These are phyloP conservation scores for Fusarium armeniacum DNA, from an alignment of 2,329 filamentous ascomycete genomes.

Conservation along the genomic window DNA sequence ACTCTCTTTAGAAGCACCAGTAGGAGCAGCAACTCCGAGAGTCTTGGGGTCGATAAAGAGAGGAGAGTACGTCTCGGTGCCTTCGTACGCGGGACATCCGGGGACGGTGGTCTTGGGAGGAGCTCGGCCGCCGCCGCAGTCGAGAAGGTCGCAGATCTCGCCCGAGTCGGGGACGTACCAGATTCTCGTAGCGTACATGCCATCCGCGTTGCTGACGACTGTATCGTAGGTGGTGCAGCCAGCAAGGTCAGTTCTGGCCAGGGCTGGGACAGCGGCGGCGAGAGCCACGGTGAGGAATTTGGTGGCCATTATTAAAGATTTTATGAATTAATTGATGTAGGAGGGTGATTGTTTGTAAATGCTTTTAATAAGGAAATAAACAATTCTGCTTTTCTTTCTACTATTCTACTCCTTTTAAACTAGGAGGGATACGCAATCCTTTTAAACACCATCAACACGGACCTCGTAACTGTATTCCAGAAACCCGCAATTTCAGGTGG, in stretches of 20 bases:
- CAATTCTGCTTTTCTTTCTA: constrained; percentile 10
- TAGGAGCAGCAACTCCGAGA: constrained; percentile 25
- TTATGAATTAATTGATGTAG: constrained; percentile 4
- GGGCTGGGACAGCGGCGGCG: constrained; percentile 52
- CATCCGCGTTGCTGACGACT: constrained; percentile 49
- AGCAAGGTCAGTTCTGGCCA: constrained; percentile 61
- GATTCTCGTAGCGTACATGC: constrained; percentile 62
- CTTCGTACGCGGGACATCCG: constrained; percentile 69
- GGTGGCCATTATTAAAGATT: constrained; percentile 47
- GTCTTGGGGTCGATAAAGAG: constrained; percentile 60
- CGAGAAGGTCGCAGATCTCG: constrained; percentile 73
- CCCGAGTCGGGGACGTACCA: constrained; percentile 74
- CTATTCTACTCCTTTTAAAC: background rate
- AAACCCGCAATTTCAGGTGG: constrained; percentile 1
- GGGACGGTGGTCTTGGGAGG: constrained; percentile 74
- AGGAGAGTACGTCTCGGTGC: constrained; percentile 68
- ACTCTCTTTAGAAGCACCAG: constrained; percentile 1
- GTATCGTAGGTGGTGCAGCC: constrained; percentile 61
- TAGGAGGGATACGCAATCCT: constrained; percentile 21
- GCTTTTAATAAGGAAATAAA: constrained; percentile 20
- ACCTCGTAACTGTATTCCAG: constrained; percentile 4
- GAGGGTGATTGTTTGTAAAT: background rate
- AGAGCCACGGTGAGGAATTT: constrained; percentile 47
- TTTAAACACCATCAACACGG: constrained; percentile 24
- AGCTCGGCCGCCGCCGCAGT: constrained; percentile 77